Conservation (phyloP, 2,329 filamentous ascomycete species). For the Epichloe glyceriae region DNA sequence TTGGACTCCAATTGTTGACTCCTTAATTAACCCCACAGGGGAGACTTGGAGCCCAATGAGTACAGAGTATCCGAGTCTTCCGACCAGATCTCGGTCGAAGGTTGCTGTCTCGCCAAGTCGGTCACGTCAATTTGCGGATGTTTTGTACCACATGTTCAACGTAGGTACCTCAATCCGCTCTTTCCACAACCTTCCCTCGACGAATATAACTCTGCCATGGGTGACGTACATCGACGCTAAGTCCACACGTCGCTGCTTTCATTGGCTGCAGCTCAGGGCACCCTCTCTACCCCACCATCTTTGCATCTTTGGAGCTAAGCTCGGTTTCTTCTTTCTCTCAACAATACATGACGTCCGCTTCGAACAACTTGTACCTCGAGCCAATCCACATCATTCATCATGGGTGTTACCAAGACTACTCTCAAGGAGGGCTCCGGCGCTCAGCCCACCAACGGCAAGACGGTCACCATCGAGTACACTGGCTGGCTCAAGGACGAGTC, state of each 20-base stretch:
- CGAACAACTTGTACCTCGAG: background rate
- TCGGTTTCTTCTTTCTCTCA: background rate
- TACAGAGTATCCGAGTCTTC: too few species aligned
- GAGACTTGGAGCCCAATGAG: too few species aligned
- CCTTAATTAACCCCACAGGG: background rate
- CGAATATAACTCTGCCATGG: background rate
- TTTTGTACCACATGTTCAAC: too few species aligned
- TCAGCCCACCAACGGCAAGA: slow-evolving; percentile 52
- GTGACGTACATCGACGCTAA: background rate
- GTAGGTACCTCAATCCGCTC: background rate
- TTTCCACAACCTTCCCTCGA: background rate
- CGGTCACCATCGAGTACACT: slow-evolving; percentile 80
- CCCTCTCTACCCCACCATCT: background rate
- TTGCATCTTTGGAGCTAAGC: background rate
- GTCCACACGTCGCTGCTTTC: background rate
- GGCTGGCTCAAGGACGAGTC: slow-evolving; percentile 65
- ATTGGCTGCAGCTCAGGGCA: background rate
- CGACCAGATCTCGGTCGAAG: too few species aligned
- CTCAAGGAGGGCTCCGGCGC: slow-evolving; percentile 48
- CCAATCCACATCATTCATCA: slow-evolving; percentile 24
- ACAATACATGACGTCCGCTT: background rate
- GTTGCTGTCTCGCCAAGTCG: too few species aligned
- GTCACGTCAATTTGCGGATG: too few species aligned
- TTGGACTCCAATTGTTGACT: slow-evolving; percentile 5
- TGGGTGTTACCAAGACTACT: slow-evolving; percentile 62